Percentiles rank a stretch among this genome's conserved stretches.
Evolutionary conservation across 176 grass and related monocot species (phyloP).

Genomic region (Saccharum spontaneum): DNA sequence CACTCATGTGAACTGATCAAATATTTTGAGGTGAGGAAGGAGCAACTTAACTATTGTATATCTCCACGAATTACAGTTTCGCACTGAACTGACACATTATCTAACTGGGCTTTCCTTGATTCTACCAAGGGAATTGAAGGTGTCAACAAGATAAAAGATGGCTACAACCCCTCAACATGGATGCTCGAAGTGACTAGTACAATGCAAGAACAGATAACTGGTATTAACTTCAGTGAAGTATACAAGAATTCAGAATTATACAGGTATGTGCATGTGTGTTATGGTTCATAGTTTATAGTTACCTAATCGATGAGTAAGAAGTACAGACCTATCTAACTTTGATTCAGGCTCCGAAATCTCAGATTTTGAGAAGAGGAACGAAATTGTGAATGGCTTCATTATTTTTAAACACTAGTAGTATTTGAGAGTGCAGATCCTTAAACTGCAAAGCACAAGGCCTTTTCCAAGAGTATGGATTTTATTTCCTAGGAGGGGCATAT

Average conservation of each 20-base stretch:
- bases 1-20: constrained; percentile 61
- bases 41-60: neutral
- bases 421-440: neutral
- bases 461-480: constrained; percentile 12
- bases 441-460: constrained; percentile 6
- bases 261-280: constrained; percentile 33
- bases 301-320: neutral
- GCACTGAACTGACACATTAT: neutral
- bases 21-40: constrained; percentile 73
- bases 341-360: neutral
- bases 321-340: neutral
- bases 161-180: constrained; percentile 92
- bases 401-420: neutral
- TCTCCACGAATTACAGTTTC: constrained; percentile 3
- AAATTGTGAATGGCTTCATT: neutral
- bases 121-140: constrained; percentile 54
- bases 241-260: constrained; percentile 78
- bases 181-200: constrained; percentile 73
- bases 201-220: constrained; percentile 57
- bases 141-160: constrained; percentile 74
- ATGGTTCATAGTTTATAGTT: constrained; percentile 5
- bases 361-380: constrained; percentile 6
- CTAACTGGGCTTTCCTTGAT: neutral
- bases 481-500: neutral
- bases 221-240: constrained; percentile 49